Evolutionary conservation across 73 alveolate genomes (phyloP).

Genomic region (Breviolum minutum): DNA sequence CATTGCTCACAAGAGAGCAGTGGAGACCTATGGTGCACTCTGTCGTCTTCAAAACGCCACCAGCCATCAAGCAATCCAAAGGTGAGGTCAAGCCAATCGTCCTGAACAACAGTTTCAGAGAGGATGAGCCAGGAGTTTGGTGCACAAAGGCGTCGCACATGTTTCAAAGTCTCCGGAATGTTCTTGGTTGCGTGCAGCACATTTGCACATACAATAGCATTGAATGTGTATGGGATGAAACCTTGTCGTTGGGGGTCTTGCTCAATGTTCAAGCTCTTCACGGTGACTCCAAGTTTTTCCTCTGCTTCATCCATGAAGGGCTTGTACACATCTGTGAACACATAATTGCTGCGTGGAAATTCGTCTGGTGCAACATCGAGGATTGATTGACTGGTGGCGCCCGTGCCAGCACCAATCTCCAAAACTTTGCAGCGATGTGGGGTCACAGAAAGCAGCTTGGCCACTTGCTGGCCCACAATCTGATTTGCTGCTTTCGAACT

Average conservation of each 20-base stretch:
- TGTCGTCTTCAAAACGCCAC: slow-evolving; percentile 7
- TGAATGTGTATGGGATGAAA: not conserved
- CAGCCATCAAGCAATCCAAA: slow-evolving; percentile 16
- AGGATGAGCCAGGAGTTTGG: not conserved
- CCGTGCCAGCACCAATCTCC: slow-evolving; percentile 61
- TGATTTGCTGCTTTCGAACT: not conserved
- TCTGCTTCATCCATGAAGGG: not conserved
- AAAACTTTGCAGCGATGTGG: not conserved
- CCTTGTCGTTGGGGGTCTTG: slow-evolving; percentile 12
- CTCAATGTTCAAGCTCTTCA: not conserved
- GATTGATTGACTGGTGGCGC: not conserved
- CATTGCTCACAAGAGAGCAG: slow-evolving; percentile 1
- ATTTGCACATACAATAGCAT: not conserved
- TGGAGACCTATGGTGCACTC: not conserved
- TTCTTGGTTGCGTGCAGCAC: slow-evolving; percentile 46
- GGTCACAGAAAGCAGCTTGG: not conserved
- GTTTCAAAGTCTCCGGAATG: not conserved
- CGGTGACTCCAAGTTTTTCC: not conserved
- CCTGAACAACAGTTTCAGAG: not conserved
- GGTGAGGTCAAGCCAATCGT: not conserved
- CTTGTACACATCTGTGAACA: slow-evolving; percentile 14
- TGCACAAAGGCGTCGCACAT: not conserved
- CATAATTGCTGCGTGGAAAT: not conserved
- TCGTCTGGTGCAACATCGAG: not conserved
- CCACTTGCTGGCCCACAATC: not conserved